These are phyloP conservation scores for Taphrina populina DNA, from an alignment of 1,139 yeast genomes.

Conservation along the genomic window DNA sequence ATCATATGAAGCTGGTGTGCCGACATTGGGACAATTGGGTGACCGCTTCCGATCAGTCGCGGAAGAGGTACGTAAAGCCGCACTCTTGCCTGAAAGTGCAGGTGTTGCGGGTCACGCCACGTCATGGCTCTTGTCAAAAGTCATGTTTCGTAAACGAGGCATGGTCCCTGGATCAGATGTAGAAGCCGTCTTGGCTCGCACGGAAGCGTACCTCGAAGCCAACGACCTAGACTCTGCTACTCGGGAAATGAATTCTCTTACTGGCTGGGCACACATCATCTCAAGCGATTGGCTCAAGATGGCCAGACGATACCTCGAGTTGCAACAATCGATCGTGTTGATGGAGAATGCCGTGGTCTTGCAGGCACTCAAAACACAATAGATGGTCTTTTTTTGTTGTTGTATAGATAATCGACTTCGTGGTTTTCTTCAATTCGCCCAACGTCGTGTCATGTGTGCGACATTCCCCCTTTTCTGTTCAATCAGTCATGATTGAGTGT, in stretches of 20 bases:
- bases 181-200: conserved; percentile 85
- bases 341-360: conserved; percentile 25
- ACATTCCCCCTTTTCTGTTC: too few relatives aligned
- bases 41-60: conserved; percentile 79
- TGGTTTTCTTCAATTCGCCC: too few relatives aligned
- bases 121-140: conserved; percentile 71
- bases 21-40: conserved; percentile 53
- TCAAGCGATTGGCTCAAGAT: conserved; percentile 90
- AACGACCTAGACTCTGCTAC: conserved; percentile 85
- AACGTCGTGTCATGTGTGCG: too few relatives aligned
- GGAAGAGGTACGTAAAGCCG: conserved; percentile 85
- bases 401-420: too few relatives aligned
- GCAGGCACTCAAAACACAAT: conserved; percentile 25
- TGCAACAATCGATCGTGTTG: conserved; percentile 35
- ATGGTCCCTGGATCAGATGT: conserved; percentile 76
- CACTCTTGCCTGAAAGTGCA: conserved; percentile 88
- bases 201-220: conserved; percentile 69
- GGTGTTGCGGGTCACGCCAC: conserved; percentile 90
- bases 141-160: conserved; percentile 66
- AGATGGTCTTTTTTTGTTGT: background rate
- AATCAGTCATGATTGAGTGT: too few relatives aligned
- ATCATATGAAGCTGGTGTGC: conserved; percentile 57
- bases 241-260: conserved; percentile 82
- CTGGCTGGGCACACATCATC: conserved; percentile 89
- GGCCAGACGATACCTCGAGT: conserved; percentile 43